Conservation (phyloP, 2,329 filamentous ascomycete species). For the Claviceps africana region DNA sequence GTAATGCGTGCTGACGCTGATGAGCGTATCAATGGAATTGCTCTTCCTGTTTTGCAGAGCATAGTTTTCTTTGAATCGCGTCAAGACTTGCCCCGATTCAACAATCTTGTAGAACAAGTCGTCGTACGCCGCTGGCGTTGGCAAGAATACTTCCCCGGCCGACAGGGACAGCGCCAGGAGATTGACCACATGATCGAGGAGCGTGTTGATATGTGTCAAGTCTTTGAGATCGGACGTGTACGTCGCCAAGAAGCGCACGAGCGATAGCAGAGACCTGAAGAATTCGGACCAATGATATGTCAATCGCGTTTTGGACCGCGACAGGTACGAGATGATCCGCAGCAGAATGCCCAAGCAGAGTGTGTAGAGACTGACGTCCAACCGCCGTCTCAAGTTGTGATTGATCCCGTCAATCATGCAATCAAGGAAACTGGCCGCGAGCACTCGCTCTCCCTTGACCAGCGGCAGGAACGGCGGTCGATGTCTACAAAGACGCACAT, state of each 20-base stretch:
- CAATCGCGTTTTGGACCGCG: constrained; percentile 66
- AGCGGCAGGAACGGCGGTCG: constrained; percentile 72
- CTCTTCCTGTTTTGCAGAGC: constrained; percentile 40
- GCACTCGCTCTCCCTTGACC: constrained; percentile 55
- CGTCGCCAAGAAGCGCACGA: constrained; percentile 79
- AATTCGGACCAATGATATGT: constrained; percentile 91
- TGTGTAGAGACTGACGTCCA: constrained; percentile 76
- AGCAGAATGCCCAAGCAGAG: constrained; percentile 70
- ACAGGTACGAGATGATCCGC: constrained; percentile 71
- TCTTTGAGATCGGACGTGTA: constrained; percentile 67
- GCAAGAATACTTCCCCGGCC: constrained; percentile 79
- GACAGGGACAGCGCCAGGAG: constrained; percentile 73
- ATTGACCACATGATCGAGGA: constrained; percentile 68
- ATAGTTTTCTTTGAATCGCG: constrained; percentile 72
- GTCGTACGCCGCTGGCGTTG: constrained; percentile 76
- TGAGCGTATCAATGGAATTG: constrained; percentile 70
- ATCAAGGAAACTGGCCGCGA: constrained; percentile 68
- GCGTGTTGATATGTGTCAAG: constrained; percentile 52
- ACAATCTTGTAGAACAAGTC: constrained; percentile 98
- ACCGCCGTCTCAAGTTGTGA: constrained; percentile 74
- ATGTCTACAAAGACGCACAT: constrained; percentile 78
- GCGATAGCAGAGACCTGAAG: constrained; percentile 75
- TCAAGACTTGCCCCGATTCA: constrained; percentile 71
- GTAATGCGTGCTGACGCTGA: constrained; percentile 76
- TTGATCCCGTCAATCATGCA: constrained; percentile 82